Base-by-base conservation (phyloP, 345 rosid genomes). In the Euclidium syriacum region DNA sequence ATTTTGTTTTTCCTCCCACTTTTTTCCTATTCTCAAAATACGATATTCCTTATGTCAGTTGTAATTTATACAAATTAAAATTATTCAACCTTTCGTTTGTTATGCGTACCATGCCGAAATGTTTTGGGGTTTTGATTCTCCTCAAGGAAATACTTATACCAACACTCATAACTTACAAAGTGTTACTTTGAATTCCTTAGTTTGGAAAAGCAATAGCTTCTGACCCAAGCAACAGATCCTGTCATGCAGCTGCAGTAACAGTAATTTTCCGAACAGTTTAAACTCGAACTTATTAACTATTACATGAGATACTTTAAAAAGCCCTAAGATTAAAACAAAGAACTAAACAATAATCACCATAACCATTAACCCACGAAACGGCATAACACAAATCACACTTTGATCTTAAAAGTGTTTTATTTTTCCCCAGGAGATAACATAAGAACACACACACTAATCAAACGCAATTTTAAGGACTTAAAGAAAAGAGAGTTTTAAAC, bases 401-500 rank as follows among this genome's bases (percentile, higher is more conserved):
- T 52, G 30, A 39, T 44, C 36, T 24, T 2, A 59, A 17, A 59
- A 17, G 60, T 38, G 32, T 67, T n/a, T n/a, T n/a, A n/a, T n/a
- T n/a, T n/a, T n/a, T n/a, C n/a, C n/a, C n/a, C n/a, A 48, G n/a
- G 60, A 23, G 58, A 77, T 42, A 63, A 73, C 72, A 56, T 64
- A 74, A 70, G 68, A 44, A 60, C 65, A 74, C 71, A 74, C 71
- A 71, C 65, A 65, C 33, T 15, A 15, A 19, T 15, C 18, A 70
- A 62, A 44, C 32, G 2, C 67, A 40, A 66, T 73, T 68, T 44
- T 43, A 73, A 43, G 29, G 58, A 47, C 78, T 76, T 72, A 84
- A 69, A 66, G 59, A 63, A 77, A 70, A 46, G 20, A 72, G 17
- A 34, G 18, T 11, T 64, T 76, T 69, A 91, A 54, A 91, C 94